Conservation (phyloP, 192 early-diverging fungal genomes). For the Rhizophagus prolifer region DNA sequence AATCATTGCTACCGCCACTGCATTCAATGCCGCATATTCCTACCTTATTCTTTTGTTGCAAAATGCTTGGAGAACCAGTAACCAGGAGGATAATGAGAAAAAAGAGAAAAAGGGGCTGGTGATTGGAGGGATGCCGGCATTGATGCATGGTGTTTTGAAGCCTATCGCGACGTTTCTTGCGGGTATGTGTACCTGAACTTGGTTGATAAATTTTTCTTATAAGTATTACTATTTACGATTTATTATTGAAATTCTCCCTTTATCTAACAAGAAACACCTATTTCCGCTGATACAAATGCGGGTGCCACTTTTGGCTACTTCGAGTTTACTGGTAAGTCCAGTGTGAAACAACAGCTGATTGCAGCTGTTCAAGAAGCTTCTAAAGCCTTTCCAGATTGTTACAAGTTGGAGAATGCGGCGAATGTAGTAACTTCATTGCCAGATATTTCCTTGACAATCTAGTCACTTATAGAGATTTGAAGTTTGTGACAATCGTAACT, state of each 20-base stretch:
- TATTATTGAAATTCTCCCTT: background rate
- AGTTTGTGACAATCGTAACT: too few relatives aligned
- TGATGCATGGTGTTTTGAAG: conserved; percentile 26
- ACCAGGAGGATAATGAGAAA: background rate
- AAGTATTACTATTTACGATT: background rate
- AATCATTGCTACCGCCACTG: background rate
- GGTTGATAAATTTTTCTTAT: background rate
- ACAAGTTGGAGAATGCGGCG: too few relatives aligned
- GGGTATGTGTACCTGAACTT: conserved; percentile 5
- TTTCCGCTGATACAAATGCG: conserved; percentile 7
- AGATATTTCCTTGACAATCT: too few relatives aligned
- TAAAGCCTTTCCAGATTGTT: too few relatives aligned
- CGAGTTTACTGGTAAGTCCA: too few relatives aligned
- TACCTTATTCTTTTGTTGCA: conserved; percentile 23
- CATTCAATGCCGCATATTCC: conserved; percentile 22
- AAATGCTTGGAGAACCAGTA: background rate
- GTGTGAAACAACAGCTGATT: too few relatives aligned
- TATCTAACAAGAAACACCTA: background rate
- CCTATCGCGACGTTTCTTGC: conserved; percentile 23
- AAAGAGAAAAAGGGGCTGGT: conserved; percentile 12
- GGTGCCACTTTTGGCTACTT: too few relatives aligned
- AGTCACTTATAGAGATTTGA: too few relatives aligned
- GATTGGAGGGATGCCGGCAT: conserved; percentile 23
- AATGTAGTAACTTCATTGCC: too few relatives aligned
- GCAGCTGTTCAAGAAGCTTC: too few relatives aligned